Base-by-base conservation (phyloP, 352 stramenopile species). In the Phytophthora pinifolia region DNA sequence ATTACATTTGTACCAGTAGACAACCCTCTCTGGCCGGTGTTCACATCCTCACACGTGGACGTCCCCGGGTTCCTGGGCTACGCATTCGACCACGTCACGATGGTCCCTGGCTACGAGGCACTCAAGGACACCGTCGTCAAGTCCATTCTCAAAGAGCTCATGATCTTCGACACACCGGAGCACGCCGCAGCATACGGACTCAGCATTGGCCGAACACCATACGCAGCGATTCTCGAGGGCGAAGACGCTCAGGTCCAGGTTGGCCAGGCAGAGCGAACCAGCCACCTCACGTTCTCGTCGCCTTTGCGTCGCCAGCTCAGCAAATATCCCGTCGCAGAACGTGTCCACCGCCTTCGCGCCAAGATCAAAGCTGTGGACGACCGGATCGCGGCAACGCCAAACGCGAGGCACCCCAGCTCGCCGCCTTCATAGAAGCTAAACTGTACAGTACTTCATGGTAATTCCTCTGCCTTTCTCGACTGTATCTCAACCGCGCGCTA, bases 81-180 rank as follows among this genome's bases (percentile, higher is more conserved):
- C 48, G 78, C 77, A 0, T 88, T 87, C 41, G 76, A 92, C 46
- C 74, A 85, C 33, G 70, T 83, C 8, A 66, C 57, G 15, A 78
- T 90, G 56, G 62, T 82, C 2, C 51, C 62, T 1, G 79, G 79
- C 2, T 89, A 85, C 47, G 74, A 89, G 20, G 48, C 56, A 9
- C 64, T 90, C 14, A 76, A 86, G 13, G 59, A 85, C 30, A 86
- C 79, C 0, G 79, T 92, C 17, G 67, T 83, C 42, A 88, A 87
- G 45, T 85, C 76, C 5, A 90, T 89, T 43, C 49, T 90, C 30
- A 87, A 86, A 31, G 75, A 90, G 30, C 73, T 90, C 48, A 82
- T 89, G 70, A 62, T 88, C 13, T 89, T 92, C 37, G 76, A 86
- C 47, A 85, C 79, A 17, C 38, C 52, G 1, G 73, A 78, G 15